These are phyloP conservation scores for Cucumis hystrix DNA, from an alignment of 306 rosid genomes.

Conservation along the genomic window DNA sequence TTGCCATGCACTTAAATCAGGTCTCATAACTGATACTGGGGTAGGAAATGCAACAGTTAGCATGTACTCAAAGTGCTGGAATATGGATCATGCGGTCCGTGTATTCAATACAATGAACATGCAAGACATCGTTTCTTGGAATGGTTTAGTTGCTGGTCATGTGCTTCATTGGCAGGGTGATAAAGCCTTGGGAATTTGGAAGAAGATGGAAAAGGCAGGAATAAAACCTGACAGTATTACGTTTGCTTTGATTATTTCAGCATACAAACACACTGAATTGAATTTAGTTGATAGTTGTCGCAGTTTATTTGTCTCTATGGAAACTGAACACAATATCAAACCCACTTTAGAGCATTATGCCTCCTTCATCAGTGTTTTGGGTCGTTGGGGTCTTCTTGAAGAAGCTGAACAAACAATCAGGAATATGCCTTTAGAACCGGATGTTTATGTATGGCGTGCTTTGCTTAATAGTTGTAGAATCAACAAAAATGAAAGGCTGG, in stretches of 20 bases:
- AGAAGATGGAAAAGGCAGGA: conserved; percentile 53
- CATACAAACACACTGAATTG: conserved; percentile 44
- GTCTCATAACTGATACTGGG: conserved; percentile 37
- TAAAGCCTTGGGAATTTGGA: conserved; percentile 53
- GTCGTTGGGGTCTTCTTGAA: conserved; percentile 68
- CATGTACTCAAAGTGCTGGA: conserved; percentile 86
- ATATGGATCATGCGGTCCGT: conserved; percentile 45
- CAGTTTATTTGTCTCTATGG: conserved; percentile 47
- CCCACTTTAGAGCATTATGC: conserved; percentile 58
- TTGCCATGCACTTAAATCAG: conserved; percentile 43
- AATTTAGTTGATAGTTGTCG: conserved; percentile 57
- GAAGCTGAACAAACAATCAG: conserved; percentile 63
- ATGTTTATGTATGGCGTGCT: conserved; percentile 59
- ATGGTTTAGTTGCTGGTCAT: conserved; percentile 60
- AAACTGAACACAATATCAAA: conserved; percentile 29
- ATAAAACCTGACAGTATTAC: conserved; percentile 48
- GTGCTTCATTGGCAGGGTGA: conserved; percentile 62
- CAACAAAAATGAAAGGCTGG: conserved; percentile 36
- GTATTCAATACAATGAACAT: conserved; percentile 34
- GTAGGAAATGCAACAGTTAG: conserved; percentile 62
- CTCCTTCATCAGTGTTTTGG: conserved; percentile 68
- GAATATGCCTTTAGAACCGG: conserved; percentile 50
- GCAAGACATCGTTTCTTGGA: conserved; percentile 66
- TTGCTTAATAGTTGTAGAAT: conserved; percentile 68
- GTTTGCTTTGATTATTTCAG: conserved; percentile 55